phyloP scores from a whole-genome alignment of 108 stramenopile genomes.

The Pinguiococcus pyrenoidosus region DNA sequence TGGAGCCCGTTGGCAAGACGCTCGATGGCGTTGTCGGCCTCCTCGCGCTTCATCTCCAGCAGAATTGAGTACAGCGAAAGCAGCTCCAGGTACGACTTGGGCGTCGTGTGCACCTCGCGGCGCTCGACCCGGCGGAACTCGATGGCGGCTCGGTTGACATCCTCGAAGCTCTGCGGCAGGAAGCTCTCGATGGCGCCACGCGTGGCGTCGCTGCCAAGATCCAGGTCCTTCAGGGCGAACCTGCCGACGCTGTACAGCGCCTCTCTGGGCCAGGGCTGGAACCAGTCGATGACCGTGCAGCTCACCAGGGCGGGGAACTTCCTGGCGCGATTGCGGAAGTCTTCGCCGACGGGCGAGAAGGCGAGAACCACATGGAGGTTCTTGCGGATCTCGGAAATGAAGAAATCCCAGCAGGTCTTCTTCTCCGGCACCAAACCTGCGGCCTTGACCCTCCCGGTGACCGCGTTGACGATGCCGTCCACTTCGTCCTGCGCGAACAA shows the following conservation, averaged over 20 bases:
- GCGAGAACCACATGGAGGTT: slow-evolving; percentile 60
- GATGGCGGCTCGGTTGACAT: slow-evolving; percentile 48
- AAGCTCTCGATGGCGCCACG: slow-evolving; percentile 54
- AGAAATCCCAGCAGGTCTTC: slow-evolving; percentile 61
- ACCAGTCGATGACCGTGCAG: slow-evolving; percentile 59
- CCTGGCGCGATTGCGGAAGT: slow-evolving; percentile 40
- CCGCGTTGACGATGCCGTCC: slow-evolving; percentile 47
- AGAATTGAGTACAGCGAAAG: slow-evolving; percentile 53
- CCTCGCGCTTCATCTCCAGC: slow-evolving; percentile 41
- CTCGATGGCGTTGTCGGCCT: slow-evolving; percentile 32
- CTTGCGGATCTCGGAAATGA: slow-evolving; percentile 45
- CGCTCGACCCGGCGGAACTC: slow-evolving; percentile 41
- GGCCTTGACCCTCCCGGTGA: slow-evolving; percentile 49
- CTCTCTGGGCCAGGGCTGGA: slow-evolving; percentile 56
- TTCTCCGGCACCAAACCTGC: slow-evolving; percentile 43
- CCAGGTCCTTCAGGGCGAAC: slow-evolving; percentile 31
- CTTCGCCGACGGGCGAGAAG: slow-evolving; percentile 56
- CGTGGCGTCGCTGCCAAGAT: slow-evolving; percentile 23
- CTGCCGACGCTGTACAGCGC: slow-evolving; percentile 48
- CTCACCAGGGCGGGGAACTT: slow-evolving; percentile 55
- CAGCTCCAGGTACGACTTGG: slow-evolving; percentile 57
- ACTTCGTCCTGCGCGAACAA: slow-evolving; percentile 56
- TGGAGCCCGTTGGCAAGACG: slow-evolving; percentile 54
- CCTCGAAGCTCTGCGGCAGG: slow-evolving; percentile 53
- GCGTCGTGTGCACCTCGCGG: slow-evolving; percentile 55